Percentiles rank a stretch among this genome's conserved stretches.
Evolutionary conservation across 345 rosid species (phyloP).

Genomic region (Citrus mangshanensis): DNA sequence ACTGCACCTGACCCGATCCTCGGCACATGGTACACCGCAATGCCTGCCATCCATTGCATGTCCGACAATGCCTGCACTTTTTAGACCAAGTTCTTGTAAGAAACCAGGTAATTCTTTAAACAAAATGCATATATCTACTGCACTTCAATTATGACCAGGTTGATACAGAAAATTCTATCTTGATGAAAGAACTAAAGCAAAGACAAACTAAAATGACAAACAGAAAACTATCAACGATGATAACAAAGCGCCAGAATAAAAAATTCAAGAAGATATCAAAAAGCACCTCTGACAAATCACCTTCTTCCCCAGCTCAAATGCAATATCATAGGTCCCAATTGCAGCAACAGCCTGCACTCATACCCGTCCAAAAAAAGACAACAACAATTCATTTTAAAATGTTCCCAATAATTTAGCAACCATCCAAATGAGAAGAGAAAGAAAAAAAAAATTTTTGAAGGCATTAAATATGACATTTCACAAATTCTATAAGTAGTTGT

Average conservation of each 20-base stretch:
- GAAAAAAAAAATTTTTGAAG: neutral
- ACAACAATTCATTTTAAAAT: neutral
- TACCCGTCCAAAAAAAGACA: conserved; percentile 3
- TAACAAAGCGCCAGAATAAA: neutral
- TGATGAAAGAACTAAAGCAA: neutral
- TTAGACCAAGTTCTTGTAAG: conserved; percentile 5
- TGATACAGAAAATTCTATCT: neutral
- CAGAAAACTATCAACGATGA: neutral
- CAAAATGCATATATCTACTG: neutral
- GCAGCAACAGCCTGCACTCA: conserved; percentile 70
- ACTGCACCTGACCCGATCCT: conserved; percentile 86
- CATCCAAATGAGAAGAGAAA: neutral
- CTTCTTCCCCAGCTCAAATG: conserved; percentile 87
- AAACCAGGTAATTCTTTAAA: neutral
- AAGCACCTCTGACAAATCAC: conserved; percentile 83
- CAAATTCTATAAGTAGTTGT: neutral
- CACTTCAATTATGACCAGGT: neutral
- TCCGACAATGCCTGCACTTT: conserved; percentile 62
- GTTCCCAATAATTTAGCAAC: neutral
- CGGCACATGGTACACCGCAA: conserved; percentile 84
- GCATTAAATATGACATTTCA: neutral
- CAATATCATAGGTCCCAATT: conserved; percentile 87
- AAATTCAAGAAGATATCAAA: neutral
- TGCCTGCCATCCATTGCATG: conserved; percentile 93
- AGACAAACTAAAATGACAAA: neutral